Evolutionary conservation across 331 rosid genomes (phyloP), one percentile per base, ranked within the genome.

Genomic region (Quercus lobata): DNA sequence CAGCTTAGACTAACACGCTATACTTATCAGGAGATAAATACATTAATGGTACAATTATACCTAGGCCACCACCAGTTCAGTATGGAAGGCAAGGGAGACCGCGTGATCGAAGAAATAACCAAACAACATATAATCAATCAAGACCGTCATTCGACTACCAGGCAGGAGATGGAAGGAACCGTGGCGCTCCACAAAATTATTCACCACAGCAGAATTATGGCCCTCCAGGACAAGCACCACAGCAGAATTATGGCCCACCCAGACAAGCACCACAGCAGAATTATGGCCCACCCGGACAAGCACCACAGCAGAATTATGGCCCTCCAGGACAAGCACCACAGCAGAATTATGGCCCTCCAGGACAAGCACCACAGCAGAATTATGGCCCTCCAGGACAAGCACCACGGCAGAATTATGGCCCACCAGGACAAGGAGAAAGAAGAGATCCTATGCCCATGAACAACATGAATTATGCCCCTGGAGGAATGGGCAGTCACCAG

Each of bases 41-140:
- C 84, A 87, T 89, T 3, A 76, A 94, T 65, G 98, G 98, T 71
- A 80, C 87, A 54, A 94, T 94, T 76, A 91, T 91, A 79, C 94
- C 90, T 66, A 90, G 98, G 72, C 97, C 97, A 57, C 98, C 97
- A 4, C 94, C 98, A 1, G 73, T 92, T 80, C 97, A 92, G 73
- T 89, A 88, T 30, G 92, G 88, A 73, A 88, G 92, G 83, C 91
- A 82, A 58, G 83, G 88, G 76, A 89, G 93, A 49, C 61, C 34
- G 19, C 82, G 86, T 46, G 97, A 88, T 4, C 78, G 84, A n/a
- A 82, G 63, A 25, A 84, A 89, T 66, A 77, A 75, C 30, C 92
- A 82, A 22, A 56, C 71, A 30, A 49, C 89, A 21, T 83, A 75
- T 82, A 80, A 80, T 76, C 92, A 79, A 75, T 87, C 89, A 17